Conservation (phyloP, 192 early-diverging fungal genomes). For the Pilobolus umbonatus region DNA sequence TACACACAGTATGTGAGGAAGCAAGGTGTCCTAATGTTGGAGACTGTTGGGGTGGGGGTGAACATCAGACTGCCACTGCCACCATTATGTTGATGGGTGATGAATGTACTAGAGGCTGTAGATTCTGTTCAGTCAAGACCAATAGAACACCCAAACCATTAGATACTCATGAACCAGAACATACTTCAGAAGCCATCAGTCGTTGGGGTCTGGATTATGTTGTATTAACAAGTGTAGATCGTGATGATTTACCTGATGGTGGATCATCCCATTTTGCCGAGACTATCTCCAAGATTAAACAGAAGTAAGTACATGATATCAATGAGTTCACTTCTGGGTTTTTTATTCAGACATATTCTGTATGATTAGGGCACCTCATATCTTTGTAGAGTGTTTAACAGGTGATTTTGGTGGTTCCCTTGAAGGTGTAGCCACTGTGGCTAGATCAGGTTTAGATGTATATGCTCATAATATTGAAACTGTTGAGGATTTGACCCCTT, state of each 20-base stretch:
- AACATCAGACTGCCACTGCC: constrained; percentile 91
- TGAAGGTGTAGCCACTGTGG: constrained; percentile 74
- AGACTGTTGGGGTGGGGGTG: constrained; percentile 97
- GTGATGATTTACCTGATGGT: constrained; percentile 91
- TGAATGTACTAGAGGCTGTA: constrained; percentile 94
- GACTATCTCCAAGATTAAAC: constrained; percentile 85
- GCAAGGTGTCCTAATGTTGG: constrained; percentile 97
- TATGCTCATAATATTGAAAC: constrained; percentile 99
- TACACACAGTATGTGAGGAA: constrained; percentile 97
- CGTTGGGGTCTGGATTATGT: constrained; percentile 96
- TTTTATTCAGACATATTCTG: neutral
- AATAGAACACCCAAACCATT: constrained; percentile 76
- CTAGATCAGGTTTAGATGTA: constrained; percentile 88
- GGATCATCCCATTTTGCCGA: constrained; percentile 91
- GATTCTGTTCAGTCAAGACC: constrained; percentile 98
- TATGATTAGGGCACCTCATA: constrained; percentile 68
- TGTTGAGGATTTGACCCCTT: constrained; percentile 82
- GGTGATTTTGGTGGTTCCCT: constrained; percentile 87
- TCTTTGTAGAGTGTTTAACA: constrained; percentile 94
- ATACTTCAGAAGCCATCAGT: constrained; percentile 88
- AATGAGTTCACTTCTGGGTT: neutral
- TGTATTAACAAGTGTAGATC: constrained; percentile 95
- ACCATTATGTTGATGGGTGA: constrained; percentile 99
- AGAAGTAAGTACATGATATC: constrained; percentile 50
- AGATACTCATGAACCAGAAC: constrained; percentile 87